Evolutionary conservation across 2,329 filamentous ascomycete genomes (phyloP).

Genomic region (Dothistroma pini): DNA sequence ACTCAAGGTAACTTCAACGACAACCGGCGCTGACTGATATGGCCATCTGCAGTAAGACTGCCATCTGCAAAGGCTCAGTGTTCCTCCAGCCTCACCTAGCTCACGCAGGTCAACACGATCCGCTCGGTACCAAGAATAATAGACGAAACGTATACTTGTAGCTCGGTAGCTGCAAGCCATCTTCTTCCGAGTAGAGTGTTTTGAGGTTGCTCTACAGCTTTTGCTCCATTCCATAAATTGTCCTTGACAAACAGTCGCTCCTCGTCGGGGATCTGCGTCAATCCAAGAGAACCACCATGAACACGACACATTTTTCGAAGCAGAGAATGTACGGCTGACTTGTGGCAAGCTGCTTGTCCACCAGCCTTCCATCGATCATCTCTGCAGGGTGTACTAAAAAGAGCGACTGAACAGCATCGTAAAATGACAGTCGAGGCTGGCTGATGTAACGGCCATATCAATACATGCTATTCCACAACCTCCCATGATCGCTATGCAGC

Average conservation of each 20-base stretch:
- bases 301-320: too few species aligned
- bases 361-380: too few species aligned
- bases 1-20: neutral
- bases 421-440: neutral
- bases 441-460: neutral
- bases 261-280: too few species aligned
- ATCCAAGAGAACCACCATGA: too few species aligned
- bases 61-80: neutral
- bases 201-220: too few species aligned
- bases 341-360: too few species aligned
- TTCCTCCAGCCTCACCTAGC: neutral
- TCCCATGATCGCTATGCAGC: neutral
- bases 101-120: neutral
- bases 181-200: neutral
- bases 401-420: neutral
- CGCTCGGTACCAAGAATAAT: neutral
- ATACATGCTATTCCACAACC: neutral
- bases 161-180: neutral
- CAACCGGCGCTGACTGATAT: neutral
- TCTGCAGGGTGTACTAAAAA: neutral
- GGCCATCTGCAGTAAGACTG: neutral
- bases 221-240: too few species aligned
- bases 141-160: neutral
- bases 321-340: too few species aligned
- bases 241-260: too few species aligned